Percentiles rank a stretch among this genome's conserved stretches.
These are phyloP conservation scores for Penicillium goetzii DNA, from an alignment of 495 filamentous ascomycete species.

Conservation along the genomic window DNA sequence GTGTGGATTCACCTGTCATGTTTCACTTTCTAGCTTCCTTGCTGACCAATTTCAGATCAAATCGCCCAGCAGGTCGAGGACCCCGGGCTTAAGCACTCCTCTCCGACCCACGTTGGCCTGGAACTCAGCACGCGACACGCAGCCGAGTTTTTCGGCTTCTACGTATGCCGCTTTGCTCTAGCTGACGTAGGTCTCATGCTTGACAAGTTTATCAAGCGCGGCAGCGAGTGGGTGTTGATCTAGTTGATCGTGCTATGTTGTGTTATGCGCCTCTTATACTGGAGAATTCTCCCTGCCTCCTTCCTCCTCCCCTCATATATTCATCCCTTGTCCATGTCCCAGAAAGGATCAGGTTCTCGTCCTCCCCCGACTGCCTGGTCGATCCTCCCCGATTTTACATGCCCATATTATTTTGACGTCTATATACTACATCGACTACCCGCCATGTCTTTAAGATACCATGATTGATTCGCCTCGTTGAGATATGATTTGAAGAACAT, in stretches of 20 bases:
- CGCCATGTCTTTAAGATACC: slow-evolving; percentile 41
- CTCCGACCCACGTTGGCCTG: slow-evolving; percentile 86
- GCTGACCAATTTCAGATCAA: slow-evolving; percentile 67
- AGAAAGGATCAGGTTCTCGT: background rate
- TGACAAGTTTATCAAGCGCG: slow-evolving; percentile 96
- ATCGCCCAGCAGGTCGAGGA: slow-evolving; percentile 96
- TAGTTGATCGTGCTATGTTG: slow-evolving; percentile 14
- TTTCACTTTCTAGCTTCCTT: slow-evolving; percentile 6
- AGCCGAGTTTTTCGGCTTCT: slow-evolving; percentile 97
- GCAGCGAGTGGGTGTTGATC: slow-evolving; percentile 89
- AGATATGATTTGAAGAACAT: slow-evolving; percentile 38
- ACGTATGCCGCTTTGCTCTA: slow-evolving; percentile 90
- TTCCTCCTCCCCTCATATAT: background rate
- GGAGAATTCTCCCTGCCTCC: background rate
- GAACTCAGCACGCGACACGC: slow-evolving; percentile 93
- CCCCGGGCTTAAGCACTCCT: slow-evolving; percentile 80
- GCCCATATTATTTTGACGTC: slow-evolving; percentile 28
- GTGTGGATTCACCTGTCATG: slow-evolving; percentile 32
- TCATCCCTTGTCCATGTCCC: background rate
- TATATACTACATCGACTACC: slow-evolving; percentile 28
- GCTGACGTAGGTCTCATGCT: slow-evolving; percentile 82
- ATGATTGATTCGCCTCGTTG: slow-evolving; percentile 27
- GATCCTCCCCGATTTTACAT: slow-evolving; percentile 12
- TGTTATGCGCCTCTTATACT: background rate
- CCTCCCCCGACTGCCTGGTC: background rate